A percentile compares a stretch with the other conserved stretches of the same genome.
These are phyloP conservation scores for Penicillium sp. DNA, from an alignment of 2,329 filamentous ascomycete genomes.

Conservation along the genomic window DNA sequence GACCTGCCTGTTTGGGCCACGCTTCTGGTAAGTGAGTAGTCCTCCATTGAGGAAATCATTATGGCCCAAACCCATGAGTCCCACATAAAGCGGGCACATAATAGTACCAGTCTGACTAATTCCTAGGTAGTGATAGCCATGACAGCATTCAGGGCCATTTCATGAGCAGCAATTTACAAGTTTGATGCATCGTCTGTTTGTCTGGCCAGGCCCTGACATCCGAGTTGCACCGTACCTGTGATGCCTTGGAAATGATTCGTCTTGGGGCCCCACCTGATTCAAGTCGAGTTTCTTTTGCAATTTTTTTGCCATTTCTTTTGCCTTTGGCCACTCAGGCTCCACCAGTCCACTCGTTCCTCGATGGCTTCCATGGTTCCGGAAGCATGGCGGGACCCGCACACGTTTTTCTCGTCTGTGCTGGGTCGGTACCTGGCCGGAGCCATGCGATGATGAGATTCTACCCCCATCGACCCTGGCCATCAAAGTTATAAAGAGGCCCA, in stretches of 20 bases:
- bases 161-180: no score
- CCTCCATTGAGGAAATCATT: no score
- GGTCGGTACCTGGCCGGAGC: slow-evolving; percentile 16
- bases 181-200: no score
- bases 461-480: neutral
- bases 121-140: no score
- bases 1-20: no score
- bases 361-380: slow-evolving; percentile 14
- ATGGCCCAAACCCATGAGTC: no score
- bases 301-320: slow-evolving; percentile 13
- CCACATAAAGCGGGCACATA: no score
- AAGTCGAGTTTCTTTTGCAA: neutral
- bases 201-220: no score
- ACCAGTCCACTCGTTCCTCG: slow-evolving; percentile 10
- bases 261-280: slow-evolving; percentile 1
- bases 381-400: slow-evolving; percentile 12
- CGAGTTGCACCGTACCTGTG: no score
- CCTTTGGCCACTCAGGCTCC: slow-evolving; percentile 2
- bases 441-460: neutral
- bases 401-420: slow-evolving; percentile 9
- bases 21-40: no score
- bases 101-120: no score
- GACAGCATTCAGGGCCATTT: no score
- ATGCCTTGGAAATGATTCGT: neutral
- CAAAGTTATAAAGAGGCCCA: slow-evolving; percentile 20